These are phyloP conservation scores for Melanopsichium pennsylvanicum DNA, from an alignment of 1,284 basidiomycete species.

Conservation along the genomic window DNA sequence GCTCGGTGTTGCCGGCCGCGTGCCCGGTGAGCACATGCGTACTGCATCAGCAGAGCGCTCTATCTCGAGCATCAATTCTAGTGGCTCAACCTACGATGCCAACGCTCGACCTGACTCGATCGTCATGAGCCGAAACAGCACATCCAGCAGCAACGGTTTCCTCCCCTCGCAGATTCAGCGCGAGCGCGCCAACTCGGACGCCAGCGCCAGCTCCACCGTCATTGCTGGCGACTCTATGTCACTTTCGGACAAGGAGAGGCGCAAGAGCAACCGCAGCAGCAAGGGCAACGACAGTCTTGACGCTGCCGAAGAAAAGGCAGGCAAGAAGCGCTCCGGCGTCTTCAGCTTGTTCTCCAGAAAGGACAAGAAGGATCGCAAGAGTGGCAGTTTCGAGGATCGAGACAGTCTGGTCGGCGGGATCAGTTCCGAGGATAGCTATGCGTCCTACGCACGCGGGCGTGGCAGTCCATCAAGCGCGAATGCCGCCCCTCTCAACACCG, in stretches of 20 bases:
- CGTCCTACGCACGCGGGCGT: conserved; percentile 6
- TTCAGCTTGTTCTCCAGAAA: conserved; percentile 61
- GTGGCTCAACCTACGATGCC: conserved; percentile 14
- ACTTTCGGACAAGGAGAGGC: conserved; percentile 37
- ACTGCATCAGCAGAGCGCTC: conserved; percentile 45
- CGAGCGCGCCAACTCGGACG: conserved; percentile 50
- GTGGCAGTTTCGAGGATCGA: conserved; percentile 45
- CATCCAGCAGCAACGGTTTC: conserved; percentile 43
- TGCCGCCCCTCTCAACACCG: conserved; percentile 11
- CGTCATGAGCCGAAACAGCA: conserved; percentile 38
- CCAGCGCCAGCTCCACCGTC: conserved; percentile 37
- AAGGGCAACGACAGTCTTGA: conserved; percentile 44
- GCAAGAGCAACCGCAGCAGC: conserved; percentile 48
- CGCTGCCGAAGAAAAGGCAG: conserved; percentile 46
- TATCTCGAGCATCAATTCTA: conserved; percentile 39
- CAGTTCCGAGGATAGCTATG: conserved; percentile 46
- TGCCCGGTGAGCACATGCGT: conserved; percentile 29
- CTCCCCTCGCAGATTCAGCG: conserved; percentile 56
- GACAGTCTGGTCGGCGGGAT: conserved; percentile 48
- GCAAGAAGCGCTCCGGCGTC: conserved; percentile 62
- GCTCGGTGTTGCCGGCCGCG: conserved; percentile 7
- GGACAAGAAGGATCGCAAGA: conserved; percentile 62
- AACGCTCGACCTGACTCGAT: conserved; percentile 20
- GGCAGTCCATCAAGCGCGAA: conserved; percentile 18
- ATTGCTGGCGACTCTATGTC: conserved; percentile 25